A percentile compares a stretch with the other conserved stretches of the same genome.
These are phyloP conservation scores for Chaetothyriales sp. DNA, from an alignment of 2,329 filamentous ascomycete genomes.

Conservation along the genomic window DNA sequence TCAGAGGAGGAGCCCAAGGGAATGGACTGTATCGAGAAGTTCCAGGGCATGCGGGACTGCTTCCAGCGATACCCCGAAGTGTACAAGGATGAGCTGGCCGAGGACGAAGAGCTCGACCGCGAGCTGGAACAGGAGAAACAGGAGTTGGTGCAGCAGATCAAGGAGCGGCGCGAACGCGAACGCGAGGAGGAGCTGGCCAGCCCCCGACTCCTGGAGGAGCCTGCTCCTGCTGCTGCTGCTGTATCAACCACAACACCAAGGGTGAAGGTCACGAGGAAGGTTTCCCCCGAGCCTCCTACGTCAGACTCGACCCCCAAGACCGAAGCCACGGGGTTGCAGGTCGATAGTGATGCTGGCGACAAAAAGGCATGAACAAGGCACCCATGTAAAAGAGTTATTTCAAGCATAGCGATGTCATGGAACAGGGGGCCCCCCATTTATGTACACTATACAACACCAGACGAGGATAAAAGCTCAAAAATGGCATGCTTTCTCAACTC, in stretches of 20 bases:
- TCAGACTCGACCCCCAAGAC: not conserved
- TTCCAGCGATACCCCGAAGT: constrained; percentile 86
- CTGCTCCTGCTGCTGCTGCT: constrained; percentile 2
- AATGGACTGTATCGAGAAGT: constrained; percentile 93
- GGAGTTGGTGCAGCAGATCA: constrained; percentile 15
- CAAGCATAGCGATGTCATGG: not conserved
- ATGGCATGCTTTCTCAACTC: not conserved
- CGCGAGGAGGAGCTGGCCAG: constrained; percentile 3
- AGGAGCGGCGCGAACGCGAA: constrained; percentile 13
- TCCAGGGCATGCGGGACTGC: constrained; percentile 96
- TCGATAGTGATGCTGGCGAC: not conserved
- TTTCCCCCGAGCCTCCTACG: not conserved
- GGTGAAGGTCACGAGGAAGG: not conserved
- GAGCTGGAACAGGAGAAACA: constrained; percentile 23
- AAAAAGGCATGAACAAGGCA: not conserved
- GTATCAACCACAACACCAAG: too few relatives aligned
- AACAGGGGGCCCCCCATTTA: not conserved
- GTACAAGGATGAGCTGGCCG: constrained; percentile 75
- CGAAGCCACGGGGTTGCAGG: not conserved
- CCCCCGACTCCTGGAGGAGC: constrained; percentile 11
- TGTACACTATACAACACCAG: not conserved
- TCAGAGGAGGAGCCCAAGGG: constrained; percentile 91
- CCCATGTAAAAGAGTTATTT: not conserved
- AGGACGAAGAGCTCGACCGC: constrained; percentile 47
- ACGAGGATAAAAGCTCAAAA: not conserved